Evolutionary conservation across 495 filamentous ascomycete genomes (phyloP), one percentile per base, ranked within the genome.

Genomic region (Annulohypoxylon nitens): DNA sequence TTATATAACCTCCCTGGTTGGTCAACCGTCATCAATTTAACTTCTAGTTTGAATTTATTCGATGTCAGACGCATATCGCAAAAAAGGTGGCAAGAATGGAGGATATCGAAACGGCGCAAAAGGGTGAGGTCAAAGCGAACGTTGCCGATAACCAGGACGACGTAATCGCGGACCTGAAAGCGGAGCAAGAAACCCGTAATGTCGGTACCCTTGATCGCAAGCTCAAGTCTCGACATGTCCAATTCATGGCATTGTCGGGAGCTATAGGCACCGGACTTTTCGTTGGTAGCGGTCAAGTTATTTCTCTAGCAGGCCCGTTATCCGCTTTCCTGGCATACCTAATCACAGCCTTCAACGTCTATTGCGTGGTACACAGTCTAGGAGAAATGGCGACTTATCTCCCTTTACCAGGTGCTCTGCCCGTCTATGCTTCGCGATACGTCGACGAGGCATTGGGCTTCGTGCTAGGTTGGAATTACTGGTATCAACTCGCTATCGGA

Each of bases 371-470:
- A 51, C 75, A 77, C 39, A 79, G 81, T 50, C 79, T 84, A 53
- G 88, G 88, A 60, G 86, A 91, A 78, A 85, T 83, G 75, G 87
- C 89, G 58, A 87, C 89, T 61, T 90, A 88, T 82, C 84, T 92
- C 45, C 86, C 90, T 0, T 75, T 86, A 5, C 78, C 82, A 4
- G 85, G 85, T 25, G 81, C 82, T 6, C 78, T 86, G 23, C 81
- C 83, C 3, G 73, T 91, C 23, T 93, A 92, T 63, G 91, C 91
- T 48, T 83, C 91, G 54, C 88, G 91, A 60, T 89, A 91, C 64
- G 88, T 93, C 63, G 90, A 92, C 67, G 88, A 89, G 41, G 90
- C 89, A 68, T 79, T 93, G 74, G 91, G 91, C 6, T 92, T 93
- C 71, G 88, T 91, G 43, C 90, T 93, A 76, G 90, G 91, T 41